A percentile compares a stretch with the other conserved stretches of the same genome.
These are phyloP conservation scores for Hemisphaericaspora lyxosophila DNA, from an alignment of 1,139 yeast genomes.

Conservation along the genomic window DNA sequence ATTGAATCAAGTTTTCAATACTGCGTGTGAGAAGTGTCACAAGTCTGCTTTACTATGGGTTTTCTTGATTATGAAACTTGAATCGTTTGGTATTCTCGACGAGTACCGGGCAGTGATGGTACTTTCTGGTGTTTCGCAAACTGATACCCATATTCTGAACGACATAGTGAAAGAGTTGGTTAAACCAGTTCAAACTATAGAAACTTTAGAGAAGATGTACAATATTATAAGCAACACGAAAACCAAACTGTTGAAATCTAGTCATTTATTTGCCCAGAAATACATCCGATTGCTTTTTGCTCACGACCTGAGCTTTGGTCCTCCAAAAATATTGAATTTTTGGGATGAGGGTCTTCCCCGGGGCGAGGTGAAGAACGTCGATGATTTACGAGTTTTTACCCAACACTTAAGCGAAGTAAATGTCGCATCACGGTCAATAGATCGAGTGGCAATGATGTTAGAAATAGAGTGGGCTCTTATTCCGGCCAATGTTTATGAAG, in stretches of 20 bases:
- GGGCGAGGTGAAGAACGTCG: conserved; percentile 11
- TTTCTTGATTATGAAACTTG: conserved; percentile 33
- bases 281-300: conserved; percentile 27
- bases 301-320: conserved; percentile 2
- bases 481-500: conserved; percentile 34
- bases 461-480: conserved; percentile 46
- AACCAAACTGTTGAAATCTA: background rate
- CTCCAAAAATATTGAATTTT: conserved; percentile 14
- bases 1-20: conserved; percentile 32
- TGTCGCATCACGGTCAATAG: conserved; percentile 23
- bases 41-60: conserved; percentile 37
- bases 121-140: conserved; percentile 24
- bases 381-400: conserved; percentile 22
- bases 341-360: conserved; percentile 18
- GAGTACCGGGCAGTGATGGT: conserved; percentile 28
- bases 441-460: conserved; percentile 36
- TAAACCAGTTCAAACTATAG: conserved; percentile 22
- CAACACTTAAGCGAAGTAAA: conserved; percentile 21
- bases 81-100: conserved; percentile 34
- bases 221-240: background rate
- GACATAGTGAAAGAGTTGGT: conserved; percentile 30
- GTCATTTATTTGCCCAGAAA: conserved; percentile 23
- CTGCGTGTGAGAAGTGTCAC: conserved; percentile 22
- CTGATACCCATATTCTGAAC: conserved; percentile 30
- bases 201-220: conserved; percentile 10